Evolutionary conservation across 2,329 filamentous ascomycete genomes (phyloP).

Genomic region (Shiraia bambusicola): DNA sequence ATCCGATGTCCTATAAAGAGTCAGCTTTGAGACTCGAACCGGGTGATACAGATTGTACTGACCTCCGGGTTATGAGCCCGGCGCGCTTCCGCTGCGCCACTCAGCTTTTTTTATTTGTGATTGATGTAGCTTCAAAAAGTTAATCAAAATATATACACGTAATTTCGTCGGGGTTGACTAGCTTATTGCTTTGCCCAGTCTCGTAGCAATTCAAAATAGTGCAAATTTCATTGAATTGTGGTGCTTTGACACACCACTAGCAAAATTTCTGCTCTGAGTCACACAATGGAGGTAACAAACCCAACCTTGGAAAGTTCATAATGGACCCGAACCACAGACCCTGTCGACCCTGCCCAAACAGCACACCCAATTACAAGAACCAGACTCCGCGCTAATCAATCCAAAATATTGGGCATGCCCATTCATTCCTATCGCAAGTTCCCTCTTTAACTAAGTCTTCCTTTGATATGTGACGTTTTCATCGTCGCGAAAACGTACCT

Average conservation of each 20-base stretch:
- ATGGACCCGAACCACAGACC: too few relatives aligned
- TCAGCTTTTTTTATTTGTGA: conserved; percentile 24
- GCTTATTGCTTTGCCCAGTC: too few relatives aligned
- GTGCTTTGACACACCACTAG: neutral
- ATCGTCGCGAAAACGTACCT: conserved; percentile 32
- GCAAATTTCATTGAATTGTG: neutral
- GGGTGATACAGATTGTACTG: conserved; percentile 23
- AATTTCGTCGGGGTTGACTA: neutral
- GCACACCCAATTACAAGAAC: neutral
- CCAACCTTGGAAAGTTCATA: conserved; percentile 6
- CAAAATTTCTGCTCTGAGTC: neutral
- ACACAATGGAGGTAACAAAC: neutral
- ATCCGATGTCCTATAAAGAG: too few relatives aligned
- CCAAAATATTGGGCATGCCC: neutral
- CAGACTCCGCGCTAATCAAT: conserved; percentile 11
- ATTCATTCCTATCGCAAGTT: neutral
- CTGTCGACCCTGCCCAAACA: neutral
- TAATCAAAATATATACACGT: neutral
- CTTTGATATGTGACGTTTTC: neutral
- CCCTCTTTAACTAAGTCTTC: neutral
- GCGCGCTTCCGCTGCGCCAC: conserved; percentile 42
- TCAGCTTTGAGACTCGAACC: conserved; percentile 17
- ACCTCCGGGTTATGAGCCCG: conserved; percentile 43
- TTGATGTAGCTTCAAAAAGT: neutral
- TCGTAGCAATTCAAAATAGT: too few relatives aligned